Evolutionary conservation across 306 rosid species (phyloP), one percentile per base, ranked within the genome.

Genomic region (Rosa chinensis): DNA sequence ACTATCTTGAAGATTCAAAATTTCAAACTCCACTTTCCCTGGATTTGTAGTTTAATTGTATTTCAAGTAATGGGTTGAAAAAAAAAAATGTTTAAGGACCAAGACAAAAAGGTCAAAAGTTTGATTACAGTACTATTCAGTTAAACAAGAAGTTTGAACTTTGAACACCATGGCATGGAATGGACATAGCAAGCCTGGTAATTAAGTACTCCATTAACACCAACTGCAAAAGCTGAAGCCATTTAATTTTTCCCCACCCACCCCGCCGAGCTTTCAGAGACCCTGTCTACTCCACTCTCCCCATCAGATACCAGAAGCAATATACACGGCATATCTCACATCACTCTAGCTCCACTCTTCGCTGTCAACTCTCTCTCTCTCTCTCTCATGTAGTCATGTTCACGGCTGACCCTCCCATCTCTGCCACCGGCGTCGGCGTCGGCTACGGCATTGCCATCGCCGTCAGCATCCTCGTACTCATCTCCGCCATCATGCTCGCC

Each of bases 381-480:
- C 73, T 49, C 50, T 10, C 16, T 12, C 50, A 47, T 10, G 50
- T 47, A 47, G 13, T 32, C 37, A 32, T 32, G 37, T 32, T 32
- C 37, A 32, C 37, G 37, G 37, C 37, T 1, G 72, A 61, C 3
- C 77, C 92, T 1, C 90, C 90, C 0, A 13, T 75, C 10, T 49
- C 84, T 40, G n/a, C 83, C 37, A n/a, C 90, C 44, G 88, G 88
- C n/a, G 90, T 82, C 2, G 87, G 92, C 37, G 88, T 90, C 40
- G 90, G 94, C 32, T 90, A 90, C 72, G 91, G 91, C 82, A 90
- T 90, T 0, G 89, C 92, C 72, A 88, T 90, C 9, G 88, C 91
- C n/a, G 85, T 90, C 21, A 88, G 91, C 87, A 88, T 90, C 71
- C 94, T 90, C 35, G 91, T 90, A 49, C 89, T 90, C 78, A 82